phyloP scores from a whole-genome alignment of 345 rosid species.

The Heritiera littoralis region DNA sequence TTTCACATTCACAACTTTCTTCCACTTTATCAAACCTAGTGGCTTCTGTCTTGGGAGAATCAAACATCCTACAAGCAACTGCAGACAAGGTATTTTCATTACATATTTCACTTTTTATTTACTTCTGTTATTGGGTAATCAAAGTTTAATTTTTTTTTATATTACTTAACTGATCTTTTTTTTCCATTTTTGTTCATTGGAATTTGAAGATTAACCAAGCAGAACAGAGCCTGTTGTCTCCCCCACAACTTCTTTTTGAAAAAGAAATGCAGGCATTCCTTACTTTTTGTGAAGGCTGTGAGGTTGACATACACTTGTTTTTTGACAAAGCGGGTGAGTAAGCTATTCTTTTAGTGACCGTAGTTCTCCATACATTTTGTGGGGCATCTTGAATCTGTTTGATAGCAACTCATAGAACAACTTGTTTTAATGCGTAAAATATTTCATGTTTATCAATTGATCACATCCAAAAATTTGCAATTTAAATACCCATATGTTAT shows the following conservation, averaged over 20 bases:
- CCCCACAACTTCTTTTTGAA: not conserved
- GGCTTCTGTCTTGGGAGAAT: not conserved
- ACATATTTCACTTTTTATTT: not conserved
- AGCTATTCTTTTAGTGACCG: constrained; percentile 35
- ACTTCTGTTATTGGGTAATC: not conserved
- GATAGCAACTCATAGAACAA: constrained; percentile 2
- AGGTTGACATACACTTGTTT: constrained; percentile 78
- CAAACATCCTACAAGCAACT: not conserved
- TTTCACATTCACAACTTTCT: not conserved
- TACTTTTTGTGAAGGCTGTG: constrained; percentile 87
- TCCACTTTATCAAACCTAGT: not conserved
- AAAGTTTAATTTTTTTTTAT: not conserved
- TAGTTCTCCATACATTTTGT: too few species aligned
- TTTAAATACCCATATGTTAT: not conserved
- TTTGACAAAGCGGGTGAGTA: constrained; percentile 97
- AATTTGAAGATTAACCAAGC: constrained; percentile 33
- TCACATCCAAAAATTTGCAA: not conserved
- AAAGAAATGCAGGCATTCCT: constrained; percentile 71
- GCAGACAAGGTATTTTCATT: not conserved
- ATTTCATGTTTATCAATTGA: not conserved
- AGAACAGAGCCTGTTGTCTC: constrained; percentile 51
- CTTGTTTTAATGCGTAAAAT: constrained; percentile 4
- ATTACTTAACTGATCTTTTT: not conserved
- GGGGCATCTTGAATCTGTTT: not conserved
- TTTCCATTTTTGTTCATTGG: not conserved